Conservation (phyloP, 2,329 filamentous ascomycete species). For the Penicillium sp. region DNA sequence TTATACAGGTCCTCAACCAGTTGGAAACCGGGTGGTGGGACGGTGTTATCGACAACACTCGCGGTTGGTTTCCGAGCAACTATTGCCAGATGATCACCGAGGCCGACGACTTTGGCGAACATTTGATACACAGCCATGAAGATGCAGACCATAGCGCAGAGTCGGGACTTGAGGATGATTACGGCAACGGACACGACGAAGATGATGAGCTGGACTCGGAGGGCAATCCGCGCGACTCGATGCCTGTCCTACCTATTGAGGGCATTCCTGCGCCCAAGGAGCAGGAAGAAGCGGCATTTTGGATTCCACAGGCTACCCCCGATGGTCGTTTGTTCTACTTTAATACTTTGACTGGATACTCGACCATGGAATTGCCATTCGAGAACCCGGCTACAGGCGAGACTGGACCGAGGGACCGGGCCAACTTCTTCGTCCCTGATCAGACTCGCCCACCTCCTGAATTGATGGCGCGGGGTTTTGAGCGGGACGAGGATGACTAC, state of each 20-base stretch:
- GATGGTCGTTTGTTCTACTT: slow-evolving; percentile 95
- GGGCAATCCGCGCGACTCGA: slow-evolving; percentile 62
- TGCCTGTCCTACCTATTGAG: slow-evolving; percentile 65
- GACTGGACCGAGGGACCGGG: slow-evolving; percentile 81
- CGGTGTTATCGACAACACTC: slow-evolving; percentile 91
- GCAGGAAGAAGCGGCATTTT: slow-evolving; percentile 89
- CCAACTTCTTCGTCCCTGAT: slow-evolving; percentile 83
- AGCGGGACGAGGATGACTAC: slow-evolving; percentile 85
- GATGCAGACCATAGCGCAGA: slow-evolving; percentile 54
- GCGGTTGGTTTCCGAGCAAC: slow-evolving; percentile 99
- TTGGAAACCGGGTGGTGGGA: slow-evolving; percentile 99
- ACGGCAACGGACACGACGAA: slow-evolving; percentile 60
- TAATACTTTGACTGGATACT: slow-evolving; percentile 95
- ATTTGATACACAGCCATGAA: slow-evolving; percentile 54
- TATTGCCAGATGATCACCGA: slow-evolving; percentile 86
- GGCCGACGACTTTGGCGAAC: slow-evolving; percentile 68
- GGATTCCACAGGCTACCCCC: slow-evolving; percentile 95
- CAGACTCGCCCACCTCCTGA: slow-evolving; percentile 87
- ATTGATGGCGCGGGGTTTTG: slow-evolving; percentile 79
- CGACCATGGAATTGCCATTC: slow-evolving; percentile 88
- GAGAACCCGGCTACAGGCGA: slow-evolving; percentile 84
- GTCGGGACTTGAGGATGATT: slow-evolving; percentile 58
- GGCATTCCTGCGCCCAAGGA: slow-evolving; percentile 57
- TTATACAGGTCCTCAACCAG: slow-evolving; percentile 98
- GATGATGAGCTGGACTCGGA: slow-evolving; percentile 67